Conservation (phyloP, 2,329 filamentous ascomycete species). For the Penicillium griseofulvum region DNA sequence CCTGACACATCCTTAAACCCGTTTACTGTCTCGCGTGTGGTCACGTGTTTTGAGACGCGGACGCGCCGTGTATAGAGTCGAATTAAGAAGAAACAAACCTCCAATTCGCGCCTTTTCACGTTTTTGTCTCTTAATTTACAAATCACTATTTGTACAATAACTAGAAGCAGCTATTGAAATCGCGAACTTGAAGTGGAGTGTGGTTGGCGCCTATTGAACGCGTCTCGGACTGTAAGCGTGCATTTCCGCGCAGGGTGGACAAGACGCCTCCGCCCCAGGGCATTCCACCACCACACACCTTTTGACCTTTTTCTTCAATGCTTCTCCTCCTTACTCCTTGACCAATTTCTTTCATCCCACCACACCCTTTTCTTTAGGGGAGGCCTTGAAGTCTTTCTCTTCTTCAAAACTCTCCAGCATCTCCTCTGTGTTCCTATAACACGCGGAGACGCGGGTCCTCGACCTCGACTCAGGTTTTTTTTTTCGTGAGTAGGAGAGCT, state of each 20-base stretch:
- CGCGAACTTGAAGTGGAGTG: slow-evolving; percentile 29
- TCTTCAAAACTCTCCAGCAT: slow-evolving; percentile 13
- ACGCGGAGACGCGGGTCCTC: slow-evolving; percentile 26
- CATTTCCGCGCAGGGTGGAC: slow-evolving; percentile 38
- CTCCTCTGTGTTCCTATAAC: slow-evolving; percentile 13
- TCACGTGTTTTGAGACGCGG: slow-evolving; percentile 12
- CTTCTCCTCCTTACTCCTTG: slow-evolving; percentile 25
- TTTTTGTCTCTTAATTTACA: not conserved
- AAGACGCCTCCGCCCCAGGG: slow-evolving; percentile 34
- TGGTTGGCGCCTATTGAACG: slow-evolving; percentile 41
- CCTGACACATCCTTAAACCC: slow-evolving; percentile 5
- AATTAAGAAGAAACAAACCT: not conserved
- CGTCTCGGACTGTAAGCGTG: slow-evolving; percentile 42
- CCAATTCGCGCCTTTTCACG: not conserved
- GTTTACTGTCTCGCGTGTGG: slow-evolving; percentile 8
- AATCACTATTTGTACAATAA: not conserved
- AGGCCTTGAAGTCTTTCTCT: slow-evolving; percentile 11
- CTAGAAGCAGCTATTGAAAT: slow-evolving; percentile 6
- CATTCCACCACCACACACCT: slow-evolving; percentile 37
- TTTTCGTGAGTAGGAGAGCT: slow-evolving; percentile 14
- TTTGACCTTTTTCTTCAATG: slow-evolving; percentile 20
- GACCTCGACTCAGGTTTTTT: slow-evolving; percentile 25
- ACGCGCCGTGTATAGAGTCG: slow-evolving; percentile 4
- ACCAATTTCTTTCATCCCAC: slow-evolving; percentile 25
- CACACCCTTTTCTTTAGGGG: slow-evolving; percentile 12